Evolutionary conservation across 352 stramenopile species (phyloP).

Genomic region (Phytophthora tentaculata): DNA sequence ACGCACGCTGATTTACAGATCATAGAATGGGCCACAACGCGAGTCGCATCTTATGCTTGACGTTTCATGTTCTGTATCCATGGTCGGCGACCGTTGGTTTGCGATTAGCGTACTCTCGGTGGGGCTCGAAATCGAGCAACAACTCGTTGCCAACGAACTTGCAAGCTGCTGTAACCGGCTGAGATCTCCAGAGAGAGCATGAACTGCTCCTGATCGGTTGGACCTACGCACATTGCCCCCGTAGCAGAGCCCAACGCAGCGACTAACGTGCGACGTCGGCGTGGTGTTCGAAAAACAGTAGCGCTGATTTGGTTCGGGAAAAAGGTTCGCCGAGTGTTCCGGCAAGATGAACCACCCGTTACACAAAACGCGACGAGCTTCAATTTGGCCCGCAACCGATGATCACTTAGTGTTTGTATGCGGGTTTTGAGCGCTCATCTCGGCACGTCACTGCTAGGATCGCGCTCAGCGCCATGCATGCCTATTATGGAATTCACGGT

Average conservation of each 20-base stretch:
- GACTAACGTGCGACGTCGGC: not conserved
- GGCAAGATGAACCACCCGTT: slow-evolving; percentile 11
- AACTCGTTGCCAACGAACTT: not conserved
- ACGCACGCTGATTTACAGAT: slow-evolving; percentile 26
- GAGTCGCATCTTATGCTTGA: slow-evolving; percentile 6
- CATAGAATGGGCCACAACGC: slow-evolving; percentile 13
- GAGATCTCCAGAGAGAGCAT: not conserved
- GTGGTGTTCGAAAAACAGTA: slow-evolving; percentile 4
- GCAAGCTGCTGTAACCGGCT: slow-evolving; percentile 3
- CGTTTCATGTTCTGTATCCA: slow-evolving; percentile 4
- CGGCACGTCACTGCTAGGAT: slow-evolving; percentile 18
- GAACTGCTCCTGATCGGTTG: not conserved
- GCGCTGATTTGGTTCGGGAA: slow-evolving; percentile 17
- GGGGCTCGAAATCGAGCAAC: not conserved
- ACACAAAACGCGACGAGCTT: slow-evolving; percentile 15
- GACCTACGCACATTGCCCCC: not conserved
- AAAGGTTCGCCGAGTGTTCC: slow-evolving; percentile 17
- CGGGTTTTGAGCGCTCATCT: slow-evolving; percentile 1
- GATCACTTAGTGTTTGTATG: slow-evolving; percentile 8
- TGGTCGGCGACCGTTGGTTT: too few species aligned
- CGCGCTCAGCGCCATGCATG: slow-evolving; percentile 1
- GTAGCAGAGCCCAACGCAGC: not conserved
- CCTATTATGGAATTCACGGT: too few species aligned
- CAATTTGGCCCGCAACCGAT: slow-evolving; percentile 8
- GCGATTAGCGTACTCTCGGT: not conserved